Conservation (phyloP, 805 yeast species). For the Metschnikowia hibisci region DNA sequence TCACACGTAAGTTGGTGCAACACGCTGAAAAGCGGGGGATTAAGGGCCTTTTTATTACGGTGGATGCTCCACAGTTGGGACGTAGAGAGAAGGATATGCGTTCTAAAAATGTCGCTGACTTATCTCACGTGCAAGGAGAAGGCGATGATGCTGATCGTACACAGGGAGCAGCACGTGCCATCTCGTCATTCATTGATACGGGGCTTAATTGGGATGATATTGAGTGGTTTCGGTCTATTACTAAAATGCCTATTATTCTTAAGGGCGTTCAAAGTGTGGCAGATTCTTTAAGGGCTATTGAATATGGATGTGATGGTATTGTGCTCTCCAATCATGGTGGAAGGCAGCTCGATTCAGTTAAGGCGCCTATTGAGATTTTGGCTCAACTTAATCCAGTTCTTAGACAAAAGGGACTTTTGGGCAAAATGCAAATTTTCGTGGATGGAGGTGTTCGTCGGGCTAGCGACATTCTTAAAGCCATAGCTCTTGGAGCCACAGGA, state of each 20-base stretch:
- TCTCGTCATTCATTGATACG: constrained; percentile 71
- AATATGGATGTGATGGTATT: constrained; percentile 58
- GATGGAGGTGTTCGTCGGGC: constrained; percentile 82
- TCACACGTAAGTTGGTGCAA: constrained; percentile 28
- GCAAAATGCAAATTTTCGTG: constrained; percentile 57
- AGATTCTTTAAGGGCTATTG: constrained; percentile 57
- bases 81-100: constrained; percentile 87
- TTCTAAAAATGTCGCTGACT: constrained; percentile 36
- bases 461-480: constrained; percentile 71
- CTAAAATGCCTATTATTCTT: constrained; percentile 48
- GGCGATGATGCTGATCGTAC: constrained; percentile 56
- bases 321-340: constrained; percentile 76
- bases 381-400: constrained; percentile 50
- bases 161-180: constrained; percentile 76
- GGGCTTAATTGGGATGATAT: constrained; percentile 37
- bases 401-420: constrained; percentile 36
- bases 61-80: constrained; percentile 54
- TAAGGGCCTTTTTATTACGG: constrained; percentile 50
- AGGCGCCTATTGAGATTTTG: constrained; percentile 59
- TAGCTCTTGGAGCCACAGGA: constrained; percentile 73
- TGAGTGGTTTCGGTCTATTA: constrained; percentile 37
- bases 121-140: constrained; percentile 28
- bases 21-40: constrained; percentile 39
- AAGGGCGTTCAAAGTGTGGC: constrained; percentile 69
- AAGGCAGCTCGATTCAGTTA: constrained; percentile 59